Conservation (phyloP, 176 grass and related monocot species). For the Ensete ventricosum region DNA sequence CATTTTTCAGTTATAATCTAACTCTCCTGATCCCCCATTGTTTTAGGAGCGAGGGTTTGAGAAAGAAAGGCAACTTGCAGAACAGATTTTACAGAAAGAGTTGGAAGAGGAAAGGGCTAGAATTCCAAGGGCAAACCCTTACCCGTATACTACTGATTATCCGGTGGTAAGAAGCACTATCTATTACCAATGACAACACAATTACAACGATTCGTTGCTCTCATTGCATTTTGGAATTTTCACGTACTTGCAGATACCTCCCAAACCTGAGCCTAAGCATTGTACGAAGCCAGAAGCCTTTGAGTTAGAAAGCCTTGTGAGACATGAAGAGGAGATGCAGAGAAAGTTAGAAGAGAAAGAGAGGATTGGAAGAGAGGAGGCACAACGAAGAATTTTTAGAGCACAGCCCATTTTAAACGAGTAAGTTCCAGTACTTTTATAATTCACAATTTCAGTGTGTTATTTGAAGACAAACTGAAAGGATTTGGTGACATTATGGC, state of each 20-base stretch:
- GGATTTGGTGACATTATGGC: slow-evolving; percentile 11
- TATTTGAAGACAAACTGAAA: slow-evolving; percentile 17
- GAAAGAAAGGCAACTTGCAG: slow-evolving; percentile 56
- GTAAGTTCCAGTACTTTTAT: slow-evolving; percentile 23
- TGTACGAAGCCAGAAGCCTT: slow-evolving; percentile 84
- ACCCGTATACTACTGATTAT: slow-evolving; percentile 90
- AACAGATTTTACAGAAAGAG: slow-evolving; percentile 55
- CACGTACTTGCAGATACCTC: slow-evolving; percentile 42
- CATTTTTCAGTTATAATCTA: background rate
- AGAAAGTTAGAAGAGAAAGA: slow-evolving; percentile 51
- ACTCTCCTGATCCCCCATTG: background rate
- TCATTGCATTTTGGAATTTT: slow-evolving; percentile 14
- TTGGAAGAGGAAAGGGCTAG: slow-evolving; percentile 68
- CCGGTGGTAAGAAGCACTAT: slow-evolving; percentile 46
- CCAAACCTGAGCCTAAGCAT: slow-evolving; percentile 72
- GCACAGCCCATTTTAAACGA: slow-evolving; percentile 76
- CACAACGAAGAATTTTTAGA: slow-evolving; percentile 50
- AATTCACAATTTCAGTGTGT: background rate
- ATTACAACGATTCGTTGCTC: background rate
- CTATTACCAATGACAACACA: too few relatives aligned
- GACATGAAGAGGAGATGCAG: slow-evolving; percentile 78
- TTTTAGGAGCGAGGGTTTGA: slow-evolving; percentile 69
- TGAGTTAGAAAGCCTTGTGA: slow-evolving; percentile 76
- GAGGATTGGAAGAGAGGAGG: slow-evolving; percentile 54
- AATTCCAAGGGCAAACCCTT: slow-evolving; percentile 67